phyloP scores from a whole-genome alignment of 768 basidiomycete genomes.

The Lentinula raphanica region DNA sequence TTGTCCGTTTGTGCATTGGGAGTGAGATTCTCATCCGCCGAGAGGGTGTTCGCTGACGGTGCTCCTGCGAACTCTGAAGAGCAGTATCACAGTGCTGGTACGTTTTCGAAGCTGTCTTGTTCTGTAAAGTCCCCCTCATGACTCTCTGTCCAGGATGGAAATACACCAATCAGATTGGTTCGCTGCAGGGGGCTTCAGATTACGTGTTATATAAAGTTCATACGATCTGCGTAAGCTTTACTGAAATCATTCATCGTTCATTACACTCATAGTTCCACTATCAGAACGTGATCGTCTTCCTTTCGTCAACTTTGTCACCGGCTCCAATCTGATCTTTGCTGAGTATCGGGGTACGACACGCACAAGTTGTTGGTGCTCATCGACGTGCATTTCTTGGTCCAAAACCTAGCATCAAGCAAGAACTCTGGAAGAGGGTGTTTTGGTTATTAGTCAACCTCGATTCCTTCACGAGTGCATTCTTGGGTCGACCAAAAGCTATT shows the following conservation, averaged over 20 bases:
- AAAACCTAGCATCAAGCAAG: conserved; percentile 49
- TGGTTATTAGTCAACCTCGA: conserved; percentile 32
- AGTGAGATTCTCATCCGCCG: conserved; percentile 54
- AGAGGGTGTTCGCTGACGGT: conserved; percentile 45
- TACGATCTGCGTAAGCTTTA: conserved; percentile 41
- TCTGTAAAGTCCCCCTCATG: background rate
- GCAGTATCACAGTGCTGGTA: background rate
- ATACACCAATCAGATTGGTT: conserved; percentile 18
- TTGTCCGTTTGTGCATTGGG: conserved; percentile 57
- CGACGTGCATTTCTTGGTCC: conserved; percentile 26
- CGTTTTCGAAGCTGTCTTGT: background rate
- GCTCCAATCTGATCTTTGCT: conserved; percentile 60
- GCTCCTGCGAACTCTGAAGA: conserved; percentile 23
- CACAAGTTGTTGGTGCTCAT: conserved; percentile 75
- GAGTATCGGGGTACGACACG: conserved; percentile 61
- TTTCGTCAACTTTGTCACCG: conserved; percentile 42
- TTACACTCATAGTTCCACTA: too few species aligned
- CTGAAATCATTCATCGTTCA: too few species aligned
- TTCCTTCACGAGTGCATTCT: conserved; percentile 23
- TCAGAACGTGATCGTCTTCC: conserved; percentile 44
- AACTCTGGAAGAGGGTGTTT: conserved; percentile 72
- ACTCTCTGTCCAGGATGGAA: background rate
- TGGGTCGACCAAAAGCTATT: conserved; percentile 39
- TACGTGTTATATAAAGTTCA: conserved; percentile 61
- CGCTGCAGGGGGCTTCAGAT: conserved; percentile 44